A percentile compares a stretch with the other conserved stretches of the same genome.
phyloP scores from a whole-genome alignment of 495 filamentous ascomycete genomes.

The Terfezia claveryi region DNA sequence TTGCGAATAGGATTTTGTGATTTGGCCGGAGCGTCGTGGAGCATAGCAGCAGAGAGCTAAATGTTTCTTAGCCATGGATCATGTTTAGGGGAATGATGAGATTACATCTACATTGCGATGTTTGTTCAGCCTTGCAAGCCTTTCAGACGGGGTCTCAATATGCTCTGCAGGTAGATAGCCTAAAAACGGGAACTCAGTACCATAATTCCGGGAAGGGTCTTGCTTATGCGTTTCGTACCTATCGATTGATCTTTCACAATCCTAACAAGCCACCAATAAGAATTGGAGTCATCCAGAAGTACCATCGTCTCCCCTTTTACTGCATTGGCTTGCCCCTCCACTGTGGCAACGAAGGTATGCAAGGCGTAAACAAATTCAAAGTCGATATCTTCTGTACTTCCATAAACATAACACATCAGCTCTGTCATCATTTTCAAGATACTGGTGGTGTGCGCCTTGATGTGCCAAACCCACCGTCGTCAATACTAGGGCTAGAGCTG shows the following conservation, averaged over 20 bases:
- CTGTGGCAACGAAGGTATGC: constrained; percentile 91
- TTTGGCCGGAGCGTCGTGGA: constrained; percentile 75
- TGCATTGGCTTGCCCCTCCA: constrained; percentile 95
- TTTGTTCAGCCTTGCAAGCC: constrained; percentile 84
- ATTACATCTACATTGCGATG: constrained; percentile 92
- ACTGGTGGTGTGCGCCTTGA: not conserved
- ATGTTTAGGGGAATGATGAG: constrained; percentile 9
- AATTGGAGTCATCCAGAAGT: constrained; percentile 98
- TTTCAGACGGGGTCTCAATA: constrained; percentile 93
- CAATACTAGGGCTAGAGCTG: constrained; percentile 78
- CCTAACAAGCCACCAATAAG: constrained; percentile 97
- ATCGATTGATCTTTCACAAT: constrained; percentile 96
- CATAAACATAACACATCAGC: constrained; percentile 44
- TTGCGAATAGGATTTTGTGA: constrained; percentile 75
- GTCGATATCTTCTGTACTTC: constrained; percentile 80
- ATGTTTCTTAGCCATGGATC: not conserved
- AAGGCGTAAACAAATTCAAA: constrained; percentile 98
- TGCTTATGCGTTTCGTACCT: constrained; percentile 30
- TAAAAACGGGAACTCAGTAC: constrained; percentile 18
- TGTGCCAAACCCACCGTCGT: constrained; percentile 65
- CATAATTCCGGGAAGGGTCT: not conserved
- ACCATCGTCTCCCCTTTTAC: constrained; percentile 99
- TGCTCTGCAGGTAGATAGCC: constrained; percentile 94
- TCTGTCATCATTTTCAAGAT: constrained; percentile 27
- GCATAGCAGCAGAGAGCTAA: constrained; percentile 80